Conservation (phyloP, 1,284 basidiomycete species). For the Lignosus rhinocerotis region DNA sequence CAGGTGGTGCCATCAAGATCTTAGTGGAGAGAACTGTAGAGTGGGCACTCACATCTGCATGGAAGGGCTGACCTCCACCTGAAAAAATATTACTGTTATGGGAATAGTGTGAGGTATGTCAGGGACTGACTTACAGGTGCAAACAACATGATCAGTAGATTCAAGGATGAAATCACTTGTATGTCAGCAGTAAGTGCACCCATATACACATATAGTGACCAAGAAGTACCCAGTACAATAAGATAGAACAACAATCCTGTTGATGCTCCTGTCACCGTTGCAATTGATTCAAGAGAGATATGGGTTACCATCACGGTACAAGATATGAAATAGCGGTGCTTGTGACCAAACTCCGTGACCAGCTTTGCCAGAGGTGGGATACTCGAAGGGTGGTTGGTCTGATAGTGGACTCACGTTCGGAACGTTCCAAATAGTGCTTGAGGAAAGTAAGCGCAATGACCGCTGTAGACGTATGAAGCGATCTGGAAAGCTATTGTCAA, state of each 20-base stretch:
- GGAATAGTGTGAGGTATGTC: neutral
- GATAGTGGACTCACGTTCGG: neutral
- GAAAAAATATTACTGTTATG: neutral
- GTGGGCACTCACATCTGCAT: neutral
- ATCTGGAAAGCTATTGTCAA: neutral
- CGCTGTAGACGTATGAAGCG: neutral
- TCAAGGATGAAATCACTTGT: neutral
- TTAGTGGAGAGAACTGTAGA: neutral
- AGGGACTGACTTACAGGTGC: neutral
- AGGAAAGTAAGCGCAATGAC: neutral
- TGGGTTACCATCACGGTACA: neutral
- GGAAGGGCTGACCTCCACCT: neutral
- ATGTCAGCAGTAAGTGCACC: too few relatives aligned
- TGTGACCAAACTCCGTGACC: too few relatives aligned
- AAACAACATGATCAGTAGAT: neutral
- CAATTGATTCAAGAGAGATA: neutral
- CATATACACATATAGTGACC: too few relatives aligned
- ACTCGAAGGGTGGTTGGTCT: too few relatives aligned
- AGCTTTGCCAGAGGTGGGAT: too few relatives aligned
- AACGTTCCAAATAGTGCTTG: neutral
- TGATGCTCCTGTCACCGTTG: neutral
- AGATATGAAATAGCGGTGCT: neutral
- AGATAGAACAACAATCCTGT: neutral
- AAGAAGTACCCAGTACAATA: neutral
- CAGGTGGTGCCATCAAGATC: neutral